Conservation (phyloP, 352 stramenopile species). For the Phytophthora crassamura region DNA sequence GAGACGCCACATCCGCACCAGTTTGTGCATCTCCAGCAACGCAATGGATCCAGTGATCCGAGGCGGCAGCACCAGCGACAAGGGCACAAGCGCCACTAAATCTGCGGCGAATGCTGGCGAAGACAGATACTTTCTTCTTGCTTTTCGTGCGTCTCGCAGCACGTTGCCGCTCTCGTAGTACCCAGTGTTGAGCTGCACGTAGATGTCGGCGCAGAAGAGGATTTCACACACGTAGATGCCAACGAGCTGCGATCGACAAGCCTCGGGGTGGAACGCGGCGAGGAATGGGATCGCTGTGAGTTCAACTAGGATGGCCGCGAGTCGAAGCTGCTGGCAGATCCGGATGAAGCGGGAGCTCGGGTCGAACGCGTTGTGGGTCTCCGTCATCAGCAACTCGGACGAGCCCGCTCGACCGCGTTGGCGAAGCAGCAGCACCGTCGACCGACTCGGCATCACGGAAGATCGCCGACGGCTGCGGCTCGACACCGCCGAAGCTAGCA, state of each 20-base stretch:
- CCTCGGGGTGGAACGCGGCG: constrained; percentile 37
- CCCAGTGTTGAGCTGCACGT: constrained; percentile 75
- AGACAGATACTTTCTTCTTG: constrained; percentile 65
- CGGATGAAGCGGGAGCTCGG: constrained; percentile 60
- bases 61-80: constrained; percentile 47
- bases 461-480: constrained; percentile 35
- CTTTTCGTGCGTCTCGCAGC: constrained; percentile 62
- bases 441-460: constrained; percentile 22
- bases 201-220: constrained; percentile 68
- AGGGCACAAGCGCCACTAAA: constrained; percentile 51
- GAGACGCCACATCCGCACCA: constrained; percentile 56
- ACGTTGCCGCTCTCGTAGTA: constrained; percentile 80
- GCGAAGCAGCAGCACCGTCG: constrained; percentile 35
- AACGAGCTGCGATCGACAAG: constrained; percentile 33
- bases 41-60: constrained; percentile 20
- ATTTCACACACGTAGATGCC: constrained; percentile 63
- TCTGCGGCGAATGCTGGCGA: constrained; percentile 62
- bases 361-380: constrained; percentile 69
- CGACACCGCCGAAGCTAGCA: constrained; percentile 17
- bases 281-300: constrained; percentile 55
- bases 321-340: constrained; percentile 59
- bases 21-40: constrained; percentile 63
- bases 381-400: constrained; percentile 51
- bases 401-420: constrained; percentile 49
- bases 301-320: constrained; percentile 64